Evolutionary conservation across 2,329 filamentous ascomycete species (phyloP).

Genomic region (Corniculantispora saksenae): DNA sequence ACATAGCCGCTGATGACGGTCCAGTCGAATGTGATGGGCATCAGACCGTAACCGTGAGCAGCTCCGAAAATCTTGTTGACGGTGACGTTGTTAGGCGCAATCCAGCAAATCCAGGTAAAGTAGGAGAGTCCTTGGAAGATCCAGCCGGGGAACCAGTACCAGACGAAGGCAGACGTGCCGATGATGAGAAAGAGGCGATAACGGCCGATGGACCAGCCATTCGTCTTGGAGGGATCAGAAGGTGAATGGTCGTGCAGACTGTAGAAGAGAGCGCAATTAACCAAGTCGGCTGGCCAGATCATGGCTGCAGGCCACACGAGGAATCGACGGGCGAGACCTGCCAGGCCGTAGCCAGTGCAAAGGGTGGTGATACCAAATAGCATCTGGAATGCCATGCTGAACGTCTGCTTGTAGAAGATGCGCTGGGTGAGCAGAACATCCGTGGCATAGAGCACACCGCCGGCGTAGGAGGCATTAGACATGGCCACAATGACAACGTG

Average conservation of each 20-base stretch:
- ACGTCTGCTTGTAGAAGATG: constrained; percentile 58
- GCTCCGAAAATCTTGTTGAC: constrained; percentile 65
- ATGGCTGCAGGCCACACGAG: constrained; percentile 57
- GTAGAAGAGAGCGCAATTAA: constrained; percentile 54
- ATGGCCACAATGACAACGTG: constrained; percentile 64
- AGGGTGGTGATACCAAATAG: constrained; percentile 57
- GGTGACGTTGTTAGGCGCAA: constrained; percentile 60
- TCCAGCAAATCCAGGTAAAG: constrained; percentile 64
- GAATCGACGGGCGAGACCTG: constrained; percentile 55
- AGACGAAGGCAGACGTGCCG: constrained; percentile 50
- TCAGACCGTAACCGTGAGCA: constrained; percentile 57
- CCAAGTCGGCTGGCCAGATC: constrained; percentile 59
- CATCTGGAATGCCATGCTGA: constrained; percentile 56
- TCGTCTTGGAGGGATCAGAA: constrained; percentile 50
- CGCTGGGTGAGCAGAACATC: constrained; percentile 51
- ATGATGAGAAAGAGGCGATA: constrained; percentile 64
- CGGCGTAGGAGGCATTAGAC: constrained; percentile 63
- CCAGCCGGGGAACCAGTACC: constrained; percentile 65
- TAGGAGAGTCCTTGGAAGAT: constrained; percentile 63
- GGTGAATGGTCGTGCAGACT: constrained; percentile 47
- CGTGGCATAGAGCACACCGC: constrained; percentile 58
- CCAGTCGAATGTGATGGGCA: constrained; percentile 63
- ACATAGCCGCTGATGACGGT: constrained; percentile 50
- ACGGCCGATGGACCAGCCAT: constrained; percentile 64
- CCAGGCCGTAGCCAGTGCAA: constrained; percentile 58